Evolutionary conservation across 2,329 filamentous ascomycete species (phyloP).

Genomic region (Cladosporium sp.): DNA sequence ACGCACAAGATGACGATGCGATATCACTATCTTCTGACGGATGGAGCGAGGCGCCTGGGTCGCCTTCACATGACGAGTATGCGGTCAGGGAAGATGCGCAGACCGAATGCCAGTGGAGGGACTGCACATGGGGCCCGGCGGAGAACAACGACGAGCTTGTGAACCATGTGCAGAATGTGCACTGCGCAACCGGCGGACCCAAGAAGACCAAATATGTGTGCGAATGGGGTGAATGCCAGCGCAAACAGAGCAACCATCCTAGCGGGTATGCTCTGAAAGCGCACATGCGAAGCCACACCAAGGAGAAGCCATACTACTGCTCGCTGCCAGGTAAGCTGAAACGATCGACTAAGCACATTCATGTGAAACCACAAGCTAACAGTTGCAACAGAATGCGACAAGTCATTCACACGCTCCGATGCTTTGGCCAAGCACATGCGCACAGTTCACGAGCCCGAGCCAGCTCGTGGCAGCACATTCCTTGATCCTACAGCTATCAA

Average conservation of each 20-base stretch:
- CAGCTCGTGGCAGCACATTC: constrained; percentile 63
- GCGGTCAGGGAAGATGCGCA: constrained; percentile 38
- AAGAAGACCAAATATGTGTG: constrained; percentile 97
- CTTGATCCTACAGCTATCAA: constrained; percentile 40
- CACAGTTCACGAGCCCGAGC: constrained; percentile 96
- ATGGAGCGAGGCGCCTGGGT: constrained; percentile 67
- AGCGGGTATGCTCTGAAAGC: constrained; percentile 94
- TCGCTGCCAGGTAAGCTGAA: constrained; percentile 71
- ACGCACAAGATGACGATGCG: constrained; percentile 51
- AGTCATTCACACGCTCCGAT: constrained; percentile 92
- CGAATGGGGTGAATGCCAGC: constrained; percentile 85
- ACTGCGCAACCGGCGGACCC: constrained; percentile 67
- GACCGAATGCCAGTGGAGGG: constrained; percentile 49
- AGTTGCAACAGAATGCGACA: constrained; percentile 73
- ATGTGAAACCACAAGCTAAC: constrained; percentile 13
- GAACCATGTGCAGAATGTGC: constrained; percentile 69
- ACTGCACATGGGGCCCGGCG: constrained; percentile 45
- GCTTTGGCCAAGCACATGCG: constrained; percentile 97
- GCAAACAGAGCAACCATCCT: constrained; percentile 87
- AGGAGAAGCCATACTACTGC: constrained; percentile 98
- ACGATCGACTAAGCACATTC: background rate
- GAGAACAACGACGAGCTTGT: constrained; percentile 51
- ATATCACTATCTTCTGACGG: constrained; percentile 73
- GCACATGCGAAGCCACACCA: constrained; percentile 95
- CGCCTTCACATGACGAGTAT: constrained; percentile 43